These are phyloP conservation scores for Phytophthora podocarpi DNA, from an alignment of 352 stramenopile species.

Conservation along the genomic window DNA sequence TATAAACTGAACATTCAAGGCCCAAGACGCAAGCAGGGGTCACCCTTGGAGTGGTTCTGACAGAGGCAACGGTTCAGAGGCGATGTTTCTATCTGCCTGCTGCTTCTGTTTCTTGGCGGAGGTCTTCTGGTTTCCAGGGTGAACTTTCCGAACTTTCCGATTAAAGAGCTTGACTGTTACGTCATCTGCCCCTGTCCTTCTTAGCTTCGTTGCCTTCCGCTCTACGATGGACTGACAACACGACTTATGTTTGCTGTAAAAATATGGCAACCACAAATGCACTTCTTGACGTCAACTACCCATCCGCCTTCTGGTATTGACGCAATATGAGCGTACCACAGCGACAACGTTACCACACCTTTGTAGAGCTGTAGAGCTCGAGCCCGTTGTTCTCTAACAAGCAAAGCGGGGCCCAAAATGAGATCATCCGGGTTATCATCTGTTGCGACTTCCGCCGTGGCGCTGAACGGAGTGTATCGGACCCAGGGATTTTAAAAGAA, in stretches of 20 bases:
- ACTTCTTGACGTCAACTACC: slow-evolving; percentile 1
- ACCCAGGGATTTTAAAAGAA: too few species aligned
- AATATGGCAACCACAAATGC: slow-evolving; percentile 2
- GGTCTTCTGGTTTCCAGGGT: too few species aligned
- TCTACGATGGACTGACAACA: slow-evolving; percentile 5
- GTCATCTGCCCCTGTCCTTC: background rate
- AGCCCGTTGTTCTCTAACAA: background rate
- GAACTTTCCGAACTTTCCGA: slow-evolving; percentile 1
- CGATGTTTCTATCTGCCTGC: background rate
- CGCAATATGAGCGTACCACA: background rate
- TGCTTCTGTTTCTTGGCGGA: background rate
- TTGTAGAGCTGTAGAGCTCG: slow-evolving; percentile 4
- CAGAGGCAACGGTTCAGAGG: background rate
- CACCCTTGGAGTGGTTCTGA: background rate
- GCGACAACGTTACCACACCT: background rate
- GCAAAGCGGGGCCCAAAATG: background rate
- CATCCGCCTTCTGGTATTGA: background rate
- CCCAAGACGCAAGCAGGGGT: background rate
- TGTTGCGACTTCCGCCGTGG: too few species aligned
- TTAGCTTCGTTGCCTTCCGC: background rate
- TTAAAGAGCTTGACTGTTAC: background rate
- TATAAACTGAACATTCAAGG: background rate
- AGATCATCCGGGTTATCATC: background rate
- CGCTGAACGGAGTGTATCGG: too few species aligned
- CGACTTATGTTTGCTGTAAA: slow-evolving; percentile 1